Conservation (phyloP, 129 eudicot species). For the Tagetes patula region DNA sequence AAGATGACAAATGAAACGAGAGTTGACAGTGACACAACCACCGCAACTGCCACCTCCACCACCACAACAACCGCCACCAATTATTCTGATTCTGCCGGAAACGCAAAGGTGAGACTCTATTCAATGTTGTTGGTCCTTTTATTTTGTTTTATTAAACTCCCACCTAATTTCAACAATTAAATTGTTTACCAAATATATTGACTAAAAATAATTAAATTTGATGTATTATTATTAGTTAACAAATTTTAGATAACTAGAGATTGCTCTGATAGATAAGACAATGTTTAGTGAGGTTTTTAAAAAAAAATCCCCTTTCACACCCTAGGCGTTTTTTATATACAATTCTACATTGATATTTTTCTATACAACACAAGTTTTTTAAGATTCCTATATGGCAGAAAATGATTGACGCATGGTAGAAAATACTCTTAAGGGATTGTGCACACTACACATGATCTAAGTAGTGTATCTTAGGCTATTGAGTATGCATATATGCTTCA, state of each 20-base stretch:
- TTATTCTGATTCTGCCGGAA: slow-evolving; percentile 29
- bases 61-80: slow-evolving; percentile 21
- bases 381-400: too few species aligned
- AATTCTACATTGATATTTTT: too few species aligned
- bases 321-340: too few species aligned
- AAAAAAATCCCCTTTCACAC: too few species aligned
- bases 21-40: slow-evolving; percentile 44
- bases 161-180: slow-evolving; percentile 15
- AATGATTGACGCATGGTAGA: too few species aligned
- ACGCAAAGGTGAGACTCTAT: slow-evolving; percentile 46
- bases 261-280: too few species aligned
- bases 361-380: too few species aligned
- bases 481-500: too few species aligned
- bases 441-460: too few species aligned
- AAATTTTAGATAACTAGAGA: not conserved
- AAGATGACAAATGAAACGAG: slow-evolving; percentile 22
- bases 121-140: slow-evolving; percentile 18
- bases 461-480: too few species aligned
- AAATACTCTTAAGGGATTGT: too few species aligned
- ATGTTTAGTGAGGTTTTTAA: too few species aligned
- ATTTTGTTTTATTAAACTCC: not conserved
- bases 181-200: not conserved
- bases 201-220: not conserved
- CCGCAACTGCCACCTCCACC: slow-evolving; percentile 44
- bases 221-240: not conserved